Evolutionary conservation across 257 asterid genomes (phyloP), one percentile per base, ranked within the genome.

Genomic region (Solanum pennellii): DNA sequence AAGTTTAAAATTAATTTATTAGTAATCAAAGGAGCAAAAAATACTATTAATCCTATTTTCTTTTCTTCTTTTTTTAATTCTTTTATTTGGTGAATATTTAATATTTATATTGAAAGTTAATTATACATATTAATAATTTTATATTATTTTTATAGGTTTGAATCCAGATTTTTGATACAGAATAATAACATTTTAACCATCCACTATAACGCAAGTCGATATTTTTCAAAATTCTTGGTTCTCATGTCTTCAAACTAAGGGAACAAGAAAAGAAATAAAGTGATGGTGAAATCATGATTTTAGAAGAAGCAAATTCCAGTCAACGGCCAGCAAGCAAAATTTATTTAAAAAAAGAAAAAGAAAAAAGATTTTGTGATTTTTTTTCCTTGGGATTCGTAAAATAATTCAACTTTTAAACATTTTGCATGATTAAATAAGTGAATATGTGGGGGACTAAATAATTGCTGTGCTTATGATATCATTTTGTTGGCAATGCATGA

Each of bases 361-460:
- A 71, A 45, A 90, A 76, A 62, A 29, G 20, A 73, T 85, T 25
- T 72, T 91, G 86, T 16, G 25, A 71, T 31, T 31, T 71, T 31
- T 88, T 89, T 90, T 83, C 39, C 62, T 93, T 77, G 98, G 95
- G 96, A 93, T 92, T 93, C 92, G 92, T 83, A 41, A 88, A 79
- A 90, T 85, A 18, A 76, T 82, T 59, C 39, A 41, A 47, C 73
- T 86, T 88, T 85, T 41, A 59, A 39, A 12, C 23, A 68, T 87
- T 75, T 69, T 62, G 31, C 73, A 62, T 84, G 66, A 56, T 91
- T 87, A 87, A 31, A 33, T 69, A 82, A 82, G 86, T 69, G 86
- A 80, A 62, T 82, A 42, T 86, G 92, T 88, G 95, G 95, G 98
- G 95, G 90, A 91, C 98, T 95, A 91, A 93, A 94, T 95, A 87